Percentiles rank a stretch among this genome's conserved stretches.
These are phyloP conservation scores for Chrysosporium keratinophilum DNA, from an alignment of 2,329 filamentous ascomycete genomes.

Conservation along the genomic window DNA sequence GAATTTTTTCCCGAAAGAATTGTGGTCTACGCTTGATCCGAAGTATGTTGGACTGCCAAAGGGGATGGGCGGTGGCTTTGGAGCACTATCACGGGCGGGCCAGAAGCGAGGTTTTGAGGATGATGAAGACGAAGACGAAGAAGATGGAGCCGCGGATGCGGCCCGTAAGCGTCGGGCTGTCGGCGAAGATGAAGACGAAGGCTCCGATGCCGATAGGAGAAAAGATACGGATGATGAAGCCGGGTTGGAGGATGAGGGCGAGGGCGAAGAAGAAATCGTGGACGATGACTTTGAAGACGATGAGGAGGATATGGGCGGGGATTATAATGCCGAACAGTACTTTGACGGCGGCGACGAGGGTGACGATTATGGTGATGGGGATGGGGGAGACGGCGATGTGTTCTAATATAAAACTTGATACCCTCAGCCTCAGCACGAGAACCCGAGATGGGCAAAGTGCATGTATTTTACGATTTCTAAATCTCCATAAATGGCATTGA, in stretches of 20 bases:
- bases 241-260: constrained; percentile 34
- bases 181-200: constrained; percentile 27
- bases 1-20: constrained; percentile 49
- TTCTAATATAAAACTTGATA: constrained; percentile 24
- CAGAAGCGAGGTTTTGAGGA: constrained; percentile 36
- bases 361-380: constrained; percentile 46
- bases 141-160: constrained; percentile 23
- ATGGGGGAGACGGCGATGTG: constrained; percentile 42
- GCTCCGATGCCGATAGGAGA: constrained; percentile 25
- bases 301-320: constrained; percentile 48
- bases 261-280: constrained; percentile 42
- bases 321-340: constrained; percentile 57
- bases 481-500: neutral
- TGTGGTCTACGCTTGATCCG: constrained; percentile 46
- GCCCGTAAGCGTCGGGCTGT: constrained; percentile 26
- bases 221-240: constrained; percentile 33
- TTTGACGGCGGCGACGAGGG: constrained; percentile 50
- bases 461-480: constrained; percentile 2
- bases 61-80: constrained; percentile 24
- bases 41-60: constrained; percentile 27
- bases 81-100: constrained; percentile 19
- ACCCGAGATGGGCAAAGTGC: neutral
- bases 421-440: neutral
- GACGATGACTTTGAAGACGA: constrained; percentile 53
- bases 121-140: constrained; percentile 35